Percentiles rank a stretch among this genome's conserved stretches.
These are phyloP conservation scores for Gossypium longicalyx DNA, from an alignment of 345 rosid genomes.

Conservation along the genomic window DNA sequence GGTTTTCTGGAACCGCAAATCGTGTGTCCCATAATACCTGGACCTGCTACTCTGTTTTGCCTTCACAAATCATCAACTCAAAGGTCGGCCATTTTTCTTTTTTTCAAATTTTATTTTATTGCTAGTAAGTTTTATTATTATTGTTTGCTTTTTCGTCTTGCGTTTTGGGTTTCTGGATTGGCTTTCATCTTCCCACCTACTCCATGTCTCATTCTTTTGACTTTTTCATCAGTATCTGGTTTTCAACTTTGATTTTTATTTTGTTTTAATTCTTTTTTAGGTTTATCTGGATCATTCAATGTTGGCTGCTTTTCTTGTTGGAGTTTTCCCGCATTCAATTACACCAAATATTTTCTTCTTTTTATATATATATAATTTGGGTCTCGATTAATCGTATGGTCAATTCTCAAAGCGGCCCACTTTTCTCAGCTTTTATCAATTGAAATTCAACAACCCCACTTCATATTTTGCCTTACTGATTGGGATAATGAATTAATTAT, in stretches of 20 bases:
- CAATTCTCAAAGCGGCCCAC: background rate
- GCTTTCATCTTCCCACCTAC: too few species aligned
- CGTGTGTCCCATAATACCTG: too few species aligned
- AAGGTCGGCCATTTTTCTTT: too few species aligned
- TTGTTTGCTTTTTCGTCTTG: too few species aligned
- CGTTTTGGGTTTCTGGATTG: too few species aligned
- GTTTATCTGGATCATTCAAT: conserved; percentile 8
- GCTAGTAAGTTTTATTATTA: too few species aligned
- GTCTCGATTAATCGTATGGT: background rate
- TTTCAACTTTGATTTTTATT: background rate
- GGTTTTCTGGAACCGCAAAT: too few species aligned
- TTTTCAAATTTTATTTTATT: too few species aligned
- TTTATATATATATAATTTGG: background rate
- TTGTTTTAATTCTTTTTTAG: background rate
- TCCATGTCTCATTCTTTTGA: too few species aligned
- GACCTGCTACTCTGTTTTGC: too few species aligned
- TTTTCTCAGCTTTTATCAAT: background rate
- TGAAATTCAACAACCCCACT: background rate
- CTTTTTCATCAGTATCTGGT: too few species aligned
- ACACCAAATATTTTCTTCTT: background rate
- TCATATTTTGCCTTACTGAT: conserved; percentile 6
- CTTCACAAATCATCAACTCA: too few species aligned
- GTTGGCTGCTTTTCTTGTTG: background rate
- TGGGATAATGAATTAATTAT: background rate
- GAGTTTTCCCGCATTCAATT: conserved; percentile 1